Evolutionary conservation across 2,329 filamentous ascomycete genomes (phyloP).

Genomic region (Acarospora socialis): DNA sequence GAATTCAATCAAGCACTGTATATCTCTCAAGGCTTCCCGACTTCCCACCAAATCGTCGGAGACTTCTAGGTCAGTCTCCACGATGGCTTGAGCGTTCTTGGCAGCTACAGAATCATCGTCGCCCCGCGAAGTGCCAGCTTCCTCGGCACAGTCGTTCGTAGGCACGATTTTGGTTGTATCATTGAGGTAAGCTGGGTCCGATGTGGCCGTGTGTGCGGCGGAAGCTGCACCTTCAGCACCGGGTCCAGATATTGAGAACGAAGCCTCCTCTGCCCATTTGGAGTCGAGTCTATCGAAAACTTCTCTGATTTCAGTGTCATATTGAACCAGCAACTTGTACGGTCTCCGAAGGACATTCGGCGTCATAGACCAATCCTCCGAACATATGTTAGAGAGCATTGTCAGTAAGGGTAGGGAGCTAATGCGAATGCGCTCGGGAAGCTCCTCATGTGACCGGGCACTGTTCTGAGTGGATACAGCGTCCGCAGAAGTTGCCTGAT

Average conservation of each 20-base stretch:
- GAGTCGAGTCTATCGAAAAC: constrained; percentile 1
- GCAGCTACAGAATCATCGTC: too few species aligned
- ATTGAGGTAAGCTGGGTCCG: too few species aligned
- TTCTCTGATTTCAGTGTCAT: not conserved
- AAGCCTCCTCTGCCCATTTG: constrained; percentile 4
- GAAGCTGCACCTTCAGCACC: too few species aligned
- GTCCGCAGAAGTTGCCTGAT: not conserved
- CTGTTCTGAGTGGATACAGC: not conserved
- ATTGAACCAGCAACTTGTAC: constrained; percentile 3
- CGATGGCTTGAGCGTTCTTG: too few species aligned
- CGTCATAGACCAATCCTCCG: not conserved
- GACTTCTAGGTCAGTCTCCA: too few species aligned
- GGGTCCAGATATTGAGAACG: too few species aligned
- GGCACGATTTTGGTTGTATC: too few species aligned
- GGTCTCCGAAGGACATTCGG: not conserved
- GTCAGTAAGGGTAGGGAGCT: not conserved
- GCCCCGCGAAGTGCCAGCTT: too few species aligned
- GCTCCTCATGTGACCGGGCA: not conserved
- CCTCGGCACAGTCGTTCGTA: too few species aligned
- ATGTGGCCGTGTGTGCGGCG: too few species aligned
- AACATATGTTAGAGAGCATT: not conserved
- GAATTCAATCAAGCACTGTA: constrained; percentile 14
- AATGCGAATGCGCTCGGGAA: constrained; percentile 6
- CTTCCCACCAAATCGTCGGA: constrained; percentile 2
- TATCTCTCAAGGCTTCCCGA: constrained; percentile 8